These are phyloP conservation scores for Fraxinus floribunda DNA, from an alignment of 305 asterid genomes.

Conservation along the genomic window DNA sequence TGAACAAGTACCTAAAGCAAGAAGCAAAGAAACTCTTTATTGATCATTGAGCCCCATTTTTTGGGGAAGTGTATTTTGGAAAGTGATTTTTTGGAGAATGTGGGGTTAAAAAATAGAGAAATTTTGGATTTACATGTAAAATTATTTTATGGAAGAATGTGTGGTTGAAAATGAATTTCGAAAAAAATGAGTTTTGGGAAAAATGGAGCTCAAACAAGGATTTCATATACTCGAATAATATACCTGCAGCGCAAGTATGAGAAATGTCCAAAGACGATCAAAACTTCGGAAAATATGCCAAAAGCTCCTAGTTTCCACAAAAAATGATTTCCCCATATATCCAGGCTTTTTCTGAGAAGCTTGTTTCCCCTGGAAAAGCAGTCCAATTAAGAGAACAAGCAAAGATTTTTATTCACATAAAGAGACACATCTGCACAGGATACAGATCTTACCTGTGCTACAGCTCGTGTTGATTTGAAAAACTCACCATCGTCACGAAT, in stretches of 20 bases:
- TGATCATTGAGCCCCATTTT: neutral
- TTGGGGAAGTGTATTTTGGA: neutral
- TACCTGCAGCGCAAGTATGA: slow-evolving; percentile 83
- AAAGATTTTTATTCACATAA: slow-evolving; percentile 13
- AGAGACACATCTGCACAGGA: slow-evolving; percentile 20
- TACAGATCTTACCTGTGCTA: slow-evolving; percentile 44
- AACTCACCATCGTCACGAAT: slow-evolving; percentile 96
- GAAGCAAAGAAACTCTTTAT: slow-evolving; percentile 11
- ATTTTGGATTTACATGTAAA: neutral
- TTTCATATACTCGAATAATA: slow-evolving; percentile 22
- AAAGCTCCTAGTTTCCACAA: slow-evolving; percentile 91
- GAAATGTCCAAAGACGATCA: slow-evolving; percentile 97
- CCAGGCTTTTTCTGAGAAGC: slow-evolving; percentile 43
- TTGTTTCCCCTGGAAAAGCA: slow-evolving; percentile 66
- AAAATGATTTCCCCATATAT: slow-evolving; percentile 83
- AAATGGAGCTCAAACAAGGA: neutral
- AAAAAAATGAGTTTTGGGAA: neutral
- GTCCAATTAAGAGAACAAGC: slow-evolving; percentile 31
- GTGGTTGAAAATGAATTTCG: neutral
- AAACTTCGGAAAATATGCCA: slow-evolving; percentile 97
- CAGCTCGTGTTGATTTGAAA: slow-evolving; percentile 71
- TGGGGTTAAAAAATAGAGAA: neutral
- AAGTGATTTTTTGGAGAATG: neutral
- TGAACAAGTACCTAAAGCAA: slow-evolving; percentile 27
- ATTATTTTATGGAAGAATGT: neutral